A percentile compares a stretch with the other conserved stretches of the same genome.
phyloP scores from a whole-genome alignment of 208 protist genomes.

The Leishmania tarentolae region DNA sequence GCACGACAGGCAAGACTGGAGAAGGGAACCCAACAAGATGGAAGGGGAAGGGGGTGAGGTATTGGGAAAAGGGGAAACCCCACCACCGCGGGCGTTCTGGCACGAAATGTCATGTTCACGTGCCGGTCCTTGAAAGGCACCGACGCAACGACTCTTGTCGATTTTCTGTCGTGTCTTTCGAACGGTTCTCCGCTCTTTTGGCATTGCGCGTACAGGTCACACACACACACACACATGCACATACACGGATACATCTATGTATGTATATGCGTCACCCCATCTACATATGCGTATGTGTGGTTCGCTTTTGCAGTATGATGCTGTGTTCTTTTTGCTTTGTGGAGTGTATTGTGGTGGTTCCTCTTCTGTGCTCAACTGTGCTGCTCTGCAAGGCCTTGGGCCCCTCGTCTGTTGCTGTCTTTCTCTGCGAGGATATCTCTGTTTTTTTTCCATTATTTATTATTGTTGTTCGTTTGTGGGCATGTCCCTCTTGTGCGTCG shows the following conservation, averaged over 20 bases:
- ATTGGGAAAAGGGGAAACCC: neutral
- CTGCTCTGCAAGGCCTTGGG: no score
- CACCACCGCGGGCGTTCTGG: neutral
- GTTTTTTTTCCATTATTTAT: neutral
- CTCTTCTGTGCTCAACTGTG: no score
- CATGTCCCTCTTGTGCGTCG: neutral
- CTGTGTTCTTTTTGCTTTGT: no score
- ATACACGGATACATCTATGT: no score
- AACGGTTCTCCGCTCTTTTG: neutral
- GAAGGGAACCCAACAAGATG: neutral
- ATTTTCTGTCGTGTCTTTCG: no score
- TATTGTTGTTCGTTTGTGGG: neutral
- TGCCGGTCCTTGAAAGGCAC: no score
- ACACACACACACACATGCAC: no score
- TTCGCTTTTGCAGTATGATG: no score
- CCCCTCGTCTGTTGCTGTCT: neutral
- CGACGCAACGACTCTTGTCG: no score
- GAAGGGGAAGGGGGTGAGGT: neutral
- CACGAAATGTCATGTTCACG: no score
- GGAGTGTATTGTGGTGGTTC: no score
- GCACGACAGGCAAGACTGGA: neutral
- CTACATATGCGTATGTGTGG: neutral
- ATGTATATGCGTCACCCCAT: neutral
- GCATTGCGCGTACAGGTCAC: neutral
- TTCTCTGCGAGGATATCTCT: neutral